Percentiles rank a stretch among this genome's conserved stretches.
These are phyloP conservation scores for Gamsiella multidivaricata DNA, from an alignment of 192 early-diverging fungal species.

Conservation along the genomic window DNA sequence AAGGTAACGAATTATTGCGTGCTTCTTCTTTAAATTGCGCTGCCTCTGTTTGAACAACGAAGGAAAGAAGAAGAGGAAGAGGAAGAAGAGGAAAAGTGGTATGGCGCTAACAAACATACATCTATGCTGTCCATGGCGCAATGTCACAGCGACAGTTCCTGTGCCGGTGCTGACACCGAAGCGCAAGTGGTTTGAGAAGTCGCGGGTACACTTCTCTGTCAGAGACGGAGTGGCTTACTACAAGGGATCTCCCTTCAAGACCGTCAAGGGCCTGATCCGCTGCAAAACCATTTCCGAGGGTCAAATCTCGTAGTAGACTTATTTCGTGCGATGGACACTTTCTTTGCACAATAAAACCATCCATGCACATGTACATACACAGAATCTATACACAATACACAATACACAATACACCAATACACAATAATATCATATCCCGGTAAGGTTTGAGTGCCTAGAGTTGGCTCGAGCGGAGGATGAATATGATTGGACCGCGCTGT, in stretches of 20 bases:
- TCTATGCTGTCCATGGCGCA: background rate
- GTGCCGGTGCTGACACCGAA: slow-evolving; percentile 41
- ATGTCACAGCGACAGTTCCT: slow-evolving; percentile 25
- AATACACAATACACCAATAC: no score
- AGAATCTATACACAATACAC: no score
- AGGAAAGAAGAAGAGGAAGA: no score
- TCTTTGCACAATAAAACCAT: no score
- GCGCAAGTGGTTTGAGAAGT: slow-evolving; percentile 53
- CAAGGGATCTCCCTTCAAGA: slow-evolving; percentile 45
- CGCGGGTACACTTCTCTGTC: slow-evolving; percentile 35
- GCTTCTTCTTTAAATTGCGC: no score
- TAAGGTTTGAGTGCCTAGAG: background rate
- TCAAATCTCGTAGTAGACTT: slow-evolving; percentile 26
- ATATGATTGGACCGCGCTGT: background rate
- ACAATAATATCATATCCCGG: no score
- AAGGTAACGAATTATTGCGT: slow-evolving; percentile 10
- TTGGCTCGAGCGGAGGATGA: slow-evolving; percentile 6
- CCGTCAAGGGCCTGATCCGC: slow-evolving; percentile 34
- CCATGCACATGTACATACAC: no score
- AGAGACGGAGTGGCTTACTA: slow-evolving; percentile 47
- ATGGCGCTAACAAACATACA: no score
- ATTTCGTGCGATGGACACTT: no score
- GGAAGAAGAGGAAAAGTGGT: no score
- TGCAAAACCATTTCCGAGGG: slow-evolving; percentile 43
- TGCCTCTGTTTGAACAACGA: no score